Evolutionary conservation across 78 protist genomes (phyloP).

Genomic region (slime mould (Dictyostelium discoideum)): DNA sequence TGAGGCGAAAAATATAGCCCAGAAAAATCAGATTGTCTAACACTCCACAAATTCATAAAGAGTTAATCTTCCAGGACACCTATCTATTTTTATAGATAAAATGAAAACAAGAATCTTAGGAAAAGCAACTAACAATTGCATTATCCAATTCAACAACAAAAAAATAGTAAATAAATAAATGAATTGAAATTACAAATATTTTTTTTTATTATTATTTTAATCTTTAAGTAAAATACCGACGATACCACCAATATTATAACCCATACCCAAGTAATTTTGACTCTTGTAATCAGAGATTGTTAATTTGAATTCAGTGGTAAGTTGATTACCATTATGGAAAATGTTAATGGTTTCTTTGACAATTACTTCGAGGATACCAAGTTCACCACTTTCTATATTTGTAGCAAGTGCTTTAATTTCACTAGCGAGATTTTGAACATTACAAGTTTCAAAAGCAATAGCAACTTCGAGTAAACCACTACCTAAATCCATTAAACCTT

Average conservation of each 20-base stretch:
- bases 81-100: too few relatives aligned
- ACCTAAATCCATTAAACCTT: constrained; percentile 35
- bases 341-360: constrained; percentile 70
- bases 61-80: too few relatives aligned
- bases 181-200: too few relatives aligned
- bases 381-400: constrained; percentile 12
- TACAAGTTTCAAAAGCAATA: constrained; percentile 26
- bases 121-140: too few relatives aligned
- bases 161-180: too few relatives aligned
- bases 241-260: constrained; percentile 29
- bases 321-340: constrained; percentile 19
- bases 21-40: too few relatives aligned
- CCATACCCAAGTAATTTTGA: background rate
- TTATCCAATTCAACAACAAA: too few relatives aligned
- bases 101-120: too few relatives aligned
- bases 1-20: too few relatives aligned
- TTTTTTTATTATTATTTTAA: background rate
- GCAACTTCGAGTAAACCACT: constrained; percentile 17
- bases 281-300: constrained; percentile 9
- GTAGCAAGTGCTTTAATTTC: constrained; percentile 50
- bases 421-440: background rate
- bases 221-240: constrained; percentile 9
- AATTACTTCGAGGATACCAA: constrained; percentile 11
- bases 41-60: too few relatives aligned
- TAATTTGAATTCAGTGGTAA: constrained; percentile 33